A percentile compares a stretch with the other conserved stretches of the same genome.
Conservation (phyloP, 1,284 basidiomycete genomes). For the Tilletia setariae region DNA sequence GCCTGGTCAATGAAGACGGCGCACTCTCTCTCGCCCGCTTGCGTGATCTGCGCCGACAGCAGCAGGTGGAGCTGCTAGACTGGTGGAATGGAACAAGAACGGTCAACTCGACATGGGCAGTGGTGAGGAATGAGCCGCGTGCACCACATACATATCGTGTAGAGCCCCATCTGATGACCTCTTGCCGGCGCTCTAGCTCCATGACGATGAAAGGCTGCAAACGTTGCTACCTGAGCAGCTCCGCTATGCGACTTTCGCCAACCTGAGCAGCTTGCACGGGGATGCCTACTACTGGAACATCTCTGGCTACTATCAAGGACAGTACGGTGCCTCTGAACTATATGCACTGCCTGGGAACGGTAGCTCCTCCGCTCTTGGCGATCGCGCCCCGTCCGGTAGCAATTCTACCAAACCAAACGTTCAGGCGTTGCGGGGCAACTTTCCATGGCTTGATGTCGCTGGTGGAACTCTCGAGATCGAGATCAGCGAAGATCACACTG, state of each 20-base stretch:
- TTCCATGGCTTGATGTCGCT: conserved; percentile 7
- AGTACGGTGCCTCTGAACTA: background rate
- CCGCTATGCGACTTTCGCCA: background rate
- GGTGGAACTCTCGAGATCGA: conserved; percentile 6
- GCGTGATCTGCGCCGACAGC: background rate
- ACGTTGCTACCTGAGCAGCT: background rate
- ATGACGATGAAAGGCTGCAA: background rate
- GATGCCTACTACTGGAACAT: conserved; percentile 10
- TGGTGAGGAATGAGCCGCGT: background rate
- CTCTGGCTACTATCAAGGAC: conserved; percentile 5
- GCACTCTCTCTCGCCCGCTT: background rate
- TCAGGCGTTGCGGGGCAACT: background rate
- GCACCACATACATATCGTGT: too few species aligned
- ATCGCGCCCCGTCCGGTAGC: background rate
- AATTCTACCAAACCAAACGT: background rate
- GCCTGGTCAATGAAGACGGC: background rate
- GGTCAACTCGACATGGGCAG: background rate
- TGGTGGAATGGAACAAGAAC: conserved; percentile 10
- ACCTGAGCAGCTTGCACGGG: background rate
- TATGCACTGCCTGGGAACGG: background rate
- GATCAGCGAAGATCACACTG: conserved; percentile 8
- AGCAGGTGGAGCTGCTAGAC: background rate
- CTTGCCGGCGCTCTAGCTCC: background rate
- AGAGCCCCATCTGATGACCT: too few species aligned
- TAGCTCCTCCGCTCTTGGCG: background rate